A percentile compares a stretch with the other conserved stretches of the same genome.
phyloP scores from a whole-genome alignment of 495 filamentous ascomycete species.

The Podospora pseudoanserina region DNA sequence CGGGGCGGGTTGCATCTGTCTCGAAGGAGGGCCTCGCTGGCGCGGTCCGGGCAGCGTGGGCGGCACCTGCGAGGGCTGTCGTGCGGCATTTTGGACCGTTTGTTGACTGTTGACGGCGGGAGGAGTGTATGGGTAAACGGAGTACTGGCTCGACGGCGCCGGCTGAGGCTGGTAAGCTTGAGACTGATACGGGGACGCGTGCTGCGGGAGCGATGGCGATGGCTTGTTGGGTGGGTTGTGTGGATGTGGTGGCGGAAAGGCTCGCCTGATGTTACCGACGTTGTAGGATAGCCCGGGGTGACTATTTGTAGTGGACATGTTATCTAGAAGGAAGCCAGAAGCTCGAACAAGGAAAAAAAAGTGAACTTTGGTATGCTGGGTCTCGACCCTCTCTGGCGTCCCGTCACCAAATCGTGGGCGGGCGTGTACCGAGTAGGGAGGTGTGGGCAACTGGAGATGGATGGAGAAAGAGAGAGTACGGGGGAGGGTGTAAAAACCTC shows the following conservation, averaged over 20 bases:
- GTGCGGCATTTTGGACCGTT: constrained; percentile 31
- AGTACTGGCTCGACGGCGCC: constrained; percentile 22
- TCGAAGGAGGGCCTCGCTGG: constrained; percentile 34
- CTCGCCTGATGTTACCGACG: constrained; percentile 22
- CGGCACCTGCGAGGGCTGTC: constrained; percentile 29
- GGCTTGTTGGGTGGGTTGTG: constrained; percentile 43
- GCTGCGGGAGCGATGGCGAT: constrained; percentile 40
- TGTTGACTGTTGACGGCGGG: constrained; percentile 33
- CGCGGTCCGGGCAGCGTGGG: constrained; percentile 39
- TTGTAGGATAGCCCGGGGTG: constrained; percentile 32
- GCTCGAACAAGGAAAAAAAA: constrained; percentile 18
- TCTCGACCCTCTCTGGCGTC: constrained; percentile 25
- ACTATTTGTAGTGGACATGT: constrained; percentile 31
- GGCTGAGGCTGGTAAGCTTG: constrained; percentile 38
- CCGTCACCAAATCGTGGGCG: constrained; percentile 30
- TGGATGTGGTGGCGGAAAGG: constrained; percentile 28
- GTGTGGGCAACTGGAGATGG: constrained; percentile 30
- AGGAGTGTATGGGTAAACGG: constrained; percentile 36
- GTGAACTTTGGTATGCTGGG: constrained; percentile 25
- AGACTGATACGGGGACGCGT: constrained; percentile 43
- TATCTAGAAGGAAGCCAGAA: constrained; percentile 14
- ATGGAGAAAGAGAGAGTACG: constrained; percentile 24
- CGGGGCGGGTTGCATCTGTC: constrained; percentile 31
- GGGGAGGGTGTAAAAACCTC: constrained; percentile 25
- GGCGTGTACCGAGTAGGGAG: constrained; percentile 34